Evolutionary conservation across 2,329 filamentous ascomycete genomes (phyloP).

Genomic region (Capronia americana): DNA sequence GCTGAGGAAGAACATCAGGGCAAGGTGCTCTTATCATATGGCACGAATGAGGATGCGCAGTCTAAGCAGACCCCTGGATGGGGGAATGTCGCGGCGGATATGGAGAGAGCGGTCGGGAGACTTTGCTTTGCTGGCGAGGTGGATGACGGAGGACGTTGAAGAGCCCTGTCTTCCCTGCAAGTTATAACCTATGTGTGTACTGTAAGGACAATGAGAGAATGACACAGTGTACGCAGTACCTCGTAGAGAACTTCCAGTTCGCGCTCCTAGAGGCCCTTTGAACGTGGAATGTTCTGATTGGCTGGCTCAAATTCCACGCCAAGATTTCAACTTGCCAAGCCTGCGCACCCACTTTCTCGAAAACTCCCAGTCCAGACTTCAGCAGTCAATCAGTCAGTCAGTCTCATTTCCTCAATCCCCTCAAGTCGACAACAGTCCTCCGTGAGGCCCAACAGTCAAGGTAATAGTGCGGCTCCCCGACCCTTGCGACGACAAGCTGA

Average conservation of each 20-base stretch:
- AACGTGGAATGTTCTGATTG: conserved; percentile 11
- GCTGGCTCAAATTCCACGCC: conserved; percentile 9
- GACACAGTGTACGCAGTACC: background rate
- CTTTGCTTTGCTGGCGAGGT: conserved; percentile 27
- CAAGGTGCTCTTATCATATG: conserved; percentile 27
- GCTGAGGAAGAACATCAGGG: conserved; percentile 30
- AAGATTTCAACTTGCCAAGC: conserved; percentile 34
- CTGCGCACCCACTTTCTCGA: conserved; percentile 33
- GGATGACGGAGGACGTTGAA: conserved; percentile 3
- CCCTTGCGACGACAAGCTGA: conserved; percentile 5
- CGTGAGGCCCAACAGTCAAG: conserved; percentile 37
- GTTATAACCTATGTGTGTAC: background rate
- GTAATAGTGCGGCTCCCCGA: conserved; percentile 9
- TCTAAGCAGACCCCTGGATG: conserved; percentile 25
- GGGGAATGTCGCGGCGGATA: conserved; percentile 29
- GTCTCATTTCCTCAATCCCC: background rate
- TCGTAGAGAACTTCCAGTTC: background rate
- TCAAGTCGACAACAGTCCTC: conserved; percentile 15
- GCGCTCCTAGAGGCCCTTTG: background rate
- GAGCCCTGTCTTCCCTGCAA: background rate
- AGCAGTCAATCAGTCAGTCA: background rate
- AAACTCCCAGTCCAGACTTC: conserved; percentile 15
- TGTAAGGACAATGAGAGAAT: background rate
- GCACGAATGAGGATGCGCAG: conserved; percentile 4
- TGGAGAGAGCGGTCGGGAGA: conserved; percentile 28